phyloP scores from a whole-genome alignment of 257 asterid species.

The Perilla frutescens region DNA sequence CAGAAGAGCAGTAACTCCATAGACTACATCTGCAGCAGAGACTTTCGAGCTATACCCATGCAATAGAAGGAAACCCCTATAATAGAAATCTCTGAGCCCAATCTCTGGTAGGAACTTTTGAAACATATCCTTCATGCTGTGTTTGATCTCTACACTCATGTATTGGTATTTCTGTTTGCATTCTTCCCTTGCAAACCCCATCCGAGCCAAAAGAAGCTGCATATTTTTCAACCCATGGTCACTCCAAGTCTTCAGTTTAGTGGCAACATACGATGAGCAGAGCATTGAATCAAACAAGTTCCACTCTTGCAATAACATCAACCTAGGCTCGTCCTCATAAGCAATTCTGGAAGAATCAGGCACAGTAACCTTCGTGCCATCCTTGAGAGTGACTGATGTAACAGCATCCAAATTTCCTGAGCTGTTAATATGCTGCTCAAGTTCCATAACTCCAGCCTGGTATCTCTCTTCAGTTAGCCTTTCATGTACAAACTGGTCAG shows the following conservation, averaged over 20 bases:
- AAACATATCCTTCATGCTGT: conserved; percentile 93
- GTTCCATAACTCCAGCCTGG: conserved; percentile 90
- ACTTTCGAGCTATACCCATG: conserved; percentile 90
- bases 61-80: conserved; percentile 75
- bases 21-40: conserved; percentile 96
- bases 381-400: conserved; percentile 84
- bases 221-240: conserved; percentile 87
- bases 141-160: conserved; percentile 88
- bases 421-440: conserved; percentile 89
- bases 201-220: conserved; percentile 93
- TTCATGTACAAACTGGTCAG: conserved; percentile 96
- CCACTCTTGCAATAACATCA: conserved; percentile 97
- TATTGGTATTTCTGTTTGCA: conserved; percentile 95
- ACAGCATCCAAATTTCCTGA: conserved; percentile 82
- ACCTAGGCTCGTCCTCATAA: conserved; percentile 84
- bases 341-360: conserved; percentile 85
- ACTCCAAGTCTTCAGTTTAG: conserved; percentile 95
- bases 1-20: conserved; percentile 88
- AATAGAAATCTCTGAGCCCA: conserved; percentile 90
- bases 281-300: conserved; percentile 96
- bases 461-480: conserved; percentile 90
- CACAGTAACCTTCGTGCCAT: conserved; percentile 85
- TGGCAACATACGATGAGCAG: conserved; percentile 91
- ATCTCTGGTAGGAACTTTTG: conserved; percentile 86
- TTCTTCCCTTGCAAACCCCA: conserved; percentile 93